These are phyloP conservation scores for Chaetomium olivaceum DNA, from an alignment of 2,329 filamentous ascomycete genomes.

Conservation along the genomic window DNA sequence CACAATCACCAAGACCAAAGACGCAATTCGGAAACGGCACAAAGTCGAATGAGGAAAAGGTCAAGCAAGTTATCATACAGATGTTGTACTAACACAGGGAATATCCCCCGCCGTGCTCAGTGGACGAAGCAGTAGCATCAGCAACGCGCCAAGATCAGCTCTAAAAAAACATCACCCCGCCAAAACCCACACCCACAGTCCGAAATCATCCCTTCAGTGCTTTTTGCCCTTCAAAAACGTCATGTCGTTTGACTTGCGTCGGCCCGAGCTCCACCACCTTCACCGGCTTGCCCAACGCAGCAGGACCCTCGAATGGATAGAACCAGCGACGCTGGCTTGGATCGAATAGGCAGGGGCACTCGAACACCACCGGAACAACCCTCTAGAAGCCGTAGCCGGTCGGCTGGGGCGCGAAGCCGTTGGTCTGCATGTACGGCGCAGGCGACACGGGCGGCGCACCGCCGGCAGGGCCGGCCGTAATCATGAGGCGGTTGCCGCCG, in stretches of 20 bases:
- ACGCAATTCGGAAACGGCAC: neutral
- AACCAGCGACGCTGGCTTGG: conserved; percentile 24
- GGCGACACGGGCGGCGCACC: conserved; percentile 53
- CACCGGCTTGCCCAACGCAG: conserved; percentile 1
- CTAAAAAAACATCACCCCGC: conserved; percentile 1
- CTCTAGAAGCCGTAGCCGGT: conserved; percentile 71
- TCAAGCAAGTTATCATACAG: conserved; percentile 27
- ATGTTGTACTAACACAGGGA: conserved; percentile 24
- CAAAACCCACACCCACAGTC: neutral
- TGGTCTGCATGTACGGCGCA: conserved; percentile 73
- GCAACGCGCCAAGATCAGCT: conserved; percentile 7
- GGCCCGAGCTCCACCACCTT: conserved; percentile 15
- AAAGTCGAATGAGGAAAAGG: neutral
- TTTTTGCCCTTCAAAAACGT: neutral
- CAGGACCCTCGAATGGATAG: conserved; percentile 19
- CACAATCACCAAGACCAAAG: neutral
- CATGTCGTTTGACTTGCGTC: neutral
- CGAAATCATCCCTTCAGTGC: neutral
- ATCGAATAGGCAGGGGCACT: conserved; percentile 29
- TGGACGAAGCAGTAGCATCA: neutral
- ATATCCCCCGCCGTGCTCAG: conserved; percentile 5
- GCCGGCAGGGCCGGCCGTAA: conserved; percentile 80
- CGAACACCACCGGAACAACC: conserved; percentile 33
- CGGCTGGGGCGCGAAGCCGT: conserved; percentile 85
- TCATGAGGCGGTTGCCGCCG: conserved; percentile 85